These are phyloP conservation scores for Populus hybrid DNA, from an alignment of 441 rosid genomes.

Conservation along the genomic window DNA sequence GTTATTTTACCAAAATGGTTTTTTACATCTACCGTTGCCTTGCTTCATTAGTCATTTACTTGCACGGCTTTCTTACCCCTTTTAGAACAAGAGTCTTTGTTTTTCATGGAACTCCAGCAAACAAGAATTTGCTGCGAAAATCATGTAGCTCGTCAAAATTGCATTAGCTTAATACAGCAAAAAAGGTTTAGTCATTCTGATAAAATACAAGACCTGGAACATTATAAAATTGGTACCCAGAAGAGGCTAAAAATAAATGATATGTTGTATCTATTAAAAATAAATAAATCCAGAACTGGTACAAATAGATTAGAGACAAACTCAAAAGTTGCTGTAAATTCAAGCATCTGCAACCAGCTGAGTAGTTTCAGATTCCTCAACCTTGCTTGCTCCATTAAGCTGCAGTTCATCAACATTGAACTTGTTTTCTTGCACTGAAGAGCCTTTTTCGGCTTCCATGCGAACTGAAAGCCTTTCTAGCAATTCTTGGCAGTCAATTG, in stretches of 20 bases:
- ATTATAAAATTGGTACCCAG: not conserved
- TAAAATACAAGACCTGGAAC: not conserved
- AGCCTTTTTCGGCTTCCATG: conserved; percentile 24
- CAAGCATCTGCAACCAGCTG: conserved; percentile 5
- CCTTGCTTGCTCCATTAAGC: conserved; percentile 9
- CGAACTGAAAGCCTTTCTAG: conserved; percentile 57
- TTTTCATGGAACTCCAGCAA: not conserved
- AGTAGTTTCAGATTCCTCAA: conserved; percentile 8
- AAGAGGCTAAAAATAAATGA: not conserved
- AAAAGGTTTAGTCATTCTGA: not conserved
- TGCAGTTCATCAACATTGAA: conserved; percentile 10
- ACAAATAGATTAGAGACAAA: not conserved
- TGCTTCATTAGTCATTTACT: too few relatives aligned
- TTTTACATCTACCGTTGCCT: too few relatives aligned
- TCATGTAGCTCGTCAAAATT: not conserved
- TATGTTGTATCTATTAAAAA: not conserved
- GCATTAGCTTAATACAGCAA: not conserved
- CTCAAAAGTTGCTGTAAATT: conserved; percentile 1
- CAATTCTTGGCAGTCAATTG: conserved; percentile 82
- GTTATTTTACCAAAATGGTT: too few relatives aligned
- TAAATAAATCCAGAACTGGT: not conserved
- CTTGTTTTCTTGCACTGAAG: conserved; percentile 19
- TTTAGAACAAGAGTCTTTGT: not conserved
- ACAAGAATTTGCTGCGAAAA: not conserved
- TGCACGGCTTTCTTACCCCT: too few relatives aligned